Conservation (phyloP, 23 red algal genomes). For the Pyropia yezoensis region DNA sequence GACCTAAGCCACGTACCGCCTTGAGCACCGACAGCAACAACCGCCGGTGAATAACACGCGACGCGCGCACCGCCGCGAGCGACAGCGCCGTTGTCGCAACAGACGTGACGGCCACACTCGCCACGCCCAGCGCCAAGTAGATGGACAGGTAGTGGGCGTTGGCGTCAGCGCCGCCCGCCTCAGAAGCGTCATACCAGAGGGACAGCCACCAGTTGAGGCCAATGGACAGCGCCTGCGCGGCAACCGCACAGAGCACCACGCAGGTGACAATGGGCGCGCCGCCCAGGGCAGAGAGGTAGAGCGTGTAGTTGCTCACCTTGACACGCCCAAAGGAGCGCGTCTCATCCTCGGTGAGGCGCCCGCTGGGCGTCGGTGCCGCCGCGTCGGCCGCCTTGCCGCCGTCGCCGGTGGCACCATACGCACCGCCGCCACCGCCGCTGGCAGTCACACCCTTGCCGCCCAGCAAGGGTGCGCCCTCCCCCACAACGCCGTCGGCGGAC, state of each 20-base stretch:
- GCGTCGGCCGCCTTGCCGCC: not conserved
- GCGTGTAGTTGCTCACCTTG: constrained; percentile 4
- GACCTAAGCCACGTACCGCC: constrained; percentile 1
- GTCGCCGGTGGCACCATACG: not conserved
- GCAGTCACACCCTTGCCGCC: not conserved
- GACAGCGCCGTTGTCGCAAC: constrained; percentile 9
- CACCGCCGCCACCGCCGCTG: not conserved
- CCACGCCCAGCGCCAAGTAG: constrained; percentile 8
- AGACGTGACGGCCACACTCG: constrained; percentile 2
- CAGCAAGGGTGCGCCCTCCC: not conserved
- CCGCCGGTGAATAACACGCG: constrained; percentile 55
- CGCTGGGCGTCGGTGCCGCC: not conserved
- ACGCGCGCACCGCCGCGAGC: constrained; percentile 61
- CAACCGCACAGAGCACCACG: not conserved
- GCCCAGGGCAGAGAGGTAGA: not conserved
- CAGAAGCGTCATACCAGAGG: constrained; percentile 1
- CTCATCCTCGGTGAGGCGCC: not conserved
- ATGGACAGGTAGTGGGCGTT: constrained; percentile 1
- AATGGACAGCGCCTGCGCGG: not conserved
- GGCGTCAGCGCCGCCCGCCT: constrained; percentile 6
- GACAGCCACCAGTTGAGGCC: not conserved
- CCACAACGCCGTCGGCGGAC: not conserved
- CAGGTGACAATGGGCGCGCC: not conserved
- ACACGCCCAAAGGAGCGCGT: not conserved
- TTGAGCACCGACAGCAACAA: constrained; percentile 59